Percentiles rank a stretch among this genome's conserved stretches.
Conservation (phyloP, 768 basidiomycete genomes). For the Xanthoconium stramineum region DNA sequence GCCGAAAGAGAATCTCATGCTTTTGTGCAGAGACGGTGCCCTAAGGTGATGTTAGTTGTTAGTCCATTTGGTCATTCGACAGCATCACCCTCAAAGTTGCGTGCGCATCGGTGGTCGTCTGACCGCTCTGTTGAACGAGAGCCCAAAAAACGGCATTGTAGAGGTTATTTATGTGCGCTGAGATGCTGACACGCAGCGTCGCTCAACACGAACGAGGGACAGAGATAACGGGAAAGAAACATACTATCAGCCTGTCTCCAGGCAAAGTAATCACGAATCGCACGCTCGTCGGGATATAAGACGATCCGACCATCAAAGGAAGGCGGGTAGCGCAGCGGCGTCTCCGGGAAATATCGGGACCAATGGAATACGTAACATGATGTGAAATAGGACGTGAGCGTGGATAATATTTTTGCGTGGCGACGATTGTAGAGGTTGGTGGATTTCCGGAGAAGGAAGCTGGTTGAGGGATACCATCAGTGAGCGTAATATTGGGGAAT, state of each 20-base stretch:
- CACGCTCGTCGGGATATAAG: conserved; percentile 68
- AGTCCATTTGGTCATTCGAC: neutral
- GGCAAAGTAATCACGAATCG: conserved; percentile 87
- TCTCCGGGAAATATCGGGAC: conserved; percentile 73
- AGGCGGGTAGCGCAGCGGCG: conserved; percentile 74
- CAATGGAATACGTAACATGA: conserved; percentile 88
- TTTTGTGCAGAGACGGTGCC: conserved; percentile 88
- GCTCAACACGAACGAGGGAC: conserved; percentile 7
- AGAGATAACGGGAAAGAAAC: conserved; percentile 27
- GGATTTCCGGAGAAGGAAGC: conserved; percentile 80
- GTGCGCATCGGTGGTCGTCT: conserved; percentile 79
- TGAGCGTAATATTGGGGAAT: neutral
- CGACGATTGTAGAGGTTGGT: conserved; percentile 83
- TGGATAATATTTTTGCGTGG: conserved; percentile 80
- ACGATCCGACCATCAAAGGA: conserved; percentile 91
- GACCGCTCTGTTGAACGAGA: conserved; percentile 77
- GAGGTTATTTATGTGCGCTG: conserved; percentile 97
- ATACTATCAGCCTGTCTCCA: conserved; percentile 97
- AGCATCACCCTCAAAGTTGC: conserved; percentile 62
- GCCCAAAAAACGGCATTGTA: conserved; percentile 98
- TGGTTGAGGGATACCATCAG: conserved; percentile 28
- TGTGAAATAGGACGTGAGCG: conserved; percentile 84
- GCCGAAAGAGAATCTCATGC: conserved; percentile 83
- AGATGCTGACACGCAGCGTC: conserved; percentile 16
- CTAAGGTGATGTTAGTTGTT: conserved; percentile 39